Evolutionary conservation across 1,284 basidiomycete genomes (phyloP).

Genomic region (Ganoderma sinense): DNA sequence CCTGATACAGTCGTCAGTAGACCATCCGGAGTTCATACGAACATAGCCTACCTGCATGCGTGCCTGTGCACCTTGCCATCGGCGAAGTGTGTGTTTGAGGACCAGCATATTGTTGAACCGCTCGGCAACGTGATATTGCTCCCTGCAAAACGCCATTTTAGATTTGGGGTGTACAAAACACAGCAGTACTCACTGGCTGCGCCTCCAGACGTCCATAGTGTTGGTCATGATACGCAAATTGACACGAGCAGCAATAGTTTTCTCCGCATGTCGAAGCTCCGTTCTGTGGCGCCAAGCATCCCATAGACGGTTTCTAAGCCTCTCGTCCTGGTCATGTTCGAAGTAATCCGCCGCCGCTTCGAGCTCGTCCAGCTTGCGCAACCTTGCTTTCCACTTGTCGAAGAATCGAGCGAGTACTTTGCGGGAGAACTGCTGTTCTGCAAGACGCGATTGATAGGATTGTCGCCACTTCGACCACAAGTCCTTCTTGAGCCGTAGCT

Average conservation of each 20-base stretch:
- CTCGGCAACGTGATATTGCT: constrained; percentile 51
- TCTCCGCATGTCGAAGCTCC: constrained; percentile 53
- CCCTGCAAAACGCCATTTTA: constrained; percentile 42
- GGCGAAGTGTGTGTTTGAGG: constrained; percentile 52
- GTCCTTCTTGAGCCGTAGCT: constrained; percentile 56
- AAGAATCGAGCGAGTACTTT: constrained; percentile 53
- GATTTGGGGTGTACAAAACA: not conserved
- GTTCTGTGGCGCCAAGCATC: constrained; percentile 59
- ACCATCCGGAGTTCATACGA: no score
- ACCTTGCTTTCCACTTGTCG: constrained; percentile 56
- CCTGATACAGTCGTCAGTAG: constrained; percentile 37
- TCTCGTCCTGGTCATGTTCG: constrained; percentile 45
- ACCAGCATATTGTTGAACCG: constrained; percentile 51
- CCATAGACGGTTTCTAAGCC: constrained; percentile 52
- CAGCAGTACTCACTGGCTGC: constrained; percentile 53
- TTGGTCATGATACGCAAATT: constrained; percentile 55
- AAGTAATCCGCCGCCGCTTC: constrained; percentile 59
- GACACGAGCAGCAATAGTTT: constrained; percentile 49
- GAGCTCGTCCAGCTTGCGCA: constrained; percentile 49
- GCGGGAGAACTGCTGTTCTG: constrained; percentile 55
- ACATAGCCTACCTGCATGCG: constrained; percentile 56
- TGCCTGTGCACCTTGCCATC: constrained; percentile 63
- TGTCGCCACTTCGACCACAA: constrained; percentile 72
- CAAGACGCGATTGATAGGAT: constrained; percentile 53
- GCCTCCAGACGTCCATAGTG: constrained; percentile 62